Evolutionary conservation across 129 eudicot species (phyloP).

Genomic region (Heracleum sosnowskyi): DNA sequence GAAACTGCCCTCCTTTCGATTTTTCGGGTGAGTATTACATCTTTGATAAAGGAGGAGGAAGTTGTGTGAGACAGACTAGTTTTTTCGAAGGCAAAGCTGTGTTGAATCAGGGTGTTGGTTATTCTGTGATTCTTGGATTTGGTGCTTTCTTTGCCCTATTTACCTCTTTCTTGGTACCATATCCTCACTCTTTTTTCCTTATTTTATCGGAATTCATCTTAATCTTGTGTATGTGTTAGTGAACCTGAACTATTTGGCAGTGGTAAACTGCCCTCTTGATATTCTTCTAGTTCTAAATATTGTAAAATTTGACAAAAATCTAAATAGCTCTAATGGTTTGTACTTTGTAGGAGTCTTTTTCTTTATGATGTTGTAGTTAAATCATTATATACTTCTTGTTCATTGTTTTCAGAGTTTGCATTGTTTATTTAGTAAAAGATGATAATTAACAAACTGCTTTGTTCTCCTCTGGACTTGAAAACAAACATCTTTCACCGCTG

Average conservation of each 20-base stretch:
- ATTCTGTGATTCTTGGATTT: conserved; percentile 90
- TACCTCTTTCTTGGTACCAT: conserved; percentile 84
- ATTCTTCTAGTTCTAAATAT: not conserved
- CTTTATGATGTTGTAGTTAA: not conserved
- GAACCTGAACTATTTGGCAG: not conserved
- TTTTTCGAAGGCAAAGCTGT: conserved; percentile 84
- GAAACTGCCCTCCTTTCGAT: conserved; percentile 67
- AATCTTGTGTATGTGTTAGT: not conserved
- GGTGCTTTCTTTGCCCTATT: conserved; percentile 95
- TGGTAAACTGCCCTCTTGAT: not conserved
- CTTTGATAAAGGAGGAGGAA: conserved; percentile 18
- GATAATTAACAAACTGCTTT: not conserved
- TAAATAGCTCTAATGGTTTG: not conserved
- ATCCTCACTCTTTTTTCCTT: not conserved
- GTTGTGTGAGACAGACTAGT: conserved; percentile 70
- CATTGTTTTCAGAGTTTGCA: not conserved
- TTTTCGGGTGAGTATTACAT: conserved; percentile 69
- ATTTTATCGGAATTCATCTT: not conserved
- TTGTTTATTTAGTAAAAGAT: too few relatives aligned
- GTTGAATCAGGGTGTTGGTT: conserved; percentile 91
- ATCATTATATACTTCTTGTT: too few relatives aligned
- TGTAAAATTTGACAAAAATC: not conserved
- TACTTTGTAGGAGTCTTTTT: not conserved
- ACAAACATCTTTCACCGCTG: too few relatives aligned
- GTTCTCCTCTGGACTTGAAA: not conserved